Percentiles rank a stretch among this genome's conserved stretches.
These are phyloP conservation scores for Trametes hirsuta DNA, from an alignment of 1,284 basidiomycete species.

Conservation along the genomic window DNA sequence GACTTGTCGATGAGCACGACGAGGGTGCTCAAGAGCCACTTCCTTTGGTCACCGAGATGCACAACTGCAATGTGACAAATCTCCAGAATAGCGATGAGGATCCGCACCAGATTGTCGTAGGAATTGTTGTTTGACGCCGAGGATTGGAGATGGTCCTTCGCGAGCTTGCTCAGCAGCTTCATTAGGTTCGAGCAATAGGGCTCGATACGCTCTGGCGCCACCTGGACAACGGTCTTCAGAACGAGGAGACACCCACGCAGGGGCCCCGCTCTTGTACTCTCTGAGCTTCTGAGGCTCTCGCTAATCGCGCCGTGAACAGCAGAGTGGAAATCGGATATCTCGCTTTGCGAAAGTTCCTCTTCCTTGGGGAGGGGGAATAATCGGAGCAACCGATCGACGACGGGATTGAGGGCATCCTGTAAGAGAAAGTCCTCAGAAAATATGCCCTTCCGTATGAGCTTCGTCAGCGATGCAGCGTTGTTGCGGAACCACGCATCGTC, in stretches of 20 bases:
- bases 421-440: slow-evolving; percentile 75
- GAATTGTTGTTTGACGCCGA: slow-evolving; percentile 47
- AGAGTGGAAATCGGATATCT: slow-evolving; percentile 78
- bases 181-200: slow-evolving; percentile 77
- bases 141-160: slow-evolving; percentile 83
- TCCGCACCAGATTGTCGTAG: slow-evolving; percentile 63
- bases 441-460: slow-evolving; percentile 89
- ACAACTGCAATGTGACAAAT: slow-evolving; percentile 70
- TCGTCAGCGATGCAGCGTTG: slow-evolving; percentile 84
- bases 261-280: slow-evolving; percentile 14
- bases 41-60: slow-evolving; percentile 71
- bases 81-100: slow-evolving; percentile 70
- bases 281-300: slow-evolving; percentile 78
- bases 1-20: slow-evolving; percentile 91
- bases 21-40: slow-evolving; percentile 76
- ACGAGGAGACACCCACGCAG: slow-evolving; percentile 86
- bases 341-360: slow-evolving; percentile 59
- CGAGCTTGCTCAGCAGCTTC: slow-evolving; percentile 85
- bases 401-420: slow-evolving; percentile 80
- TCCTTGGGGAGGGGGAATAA: slow-evolving; percentile 85
- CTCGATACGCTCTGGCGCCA: slow-evolving; percentile 86
- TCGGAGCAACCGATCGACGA: slow-evolving; percentile 87
- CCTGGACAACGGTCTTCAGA: slow-evolving; percentile 87
- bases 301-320: slow-evolving; percentile 79
- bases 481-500: slow-evolving; percentile 81